Evolutionary conservation across 2,329 filamentous ascomycete genomes (phyloP).

Genomic region (Penicillium paneum): DNA sequence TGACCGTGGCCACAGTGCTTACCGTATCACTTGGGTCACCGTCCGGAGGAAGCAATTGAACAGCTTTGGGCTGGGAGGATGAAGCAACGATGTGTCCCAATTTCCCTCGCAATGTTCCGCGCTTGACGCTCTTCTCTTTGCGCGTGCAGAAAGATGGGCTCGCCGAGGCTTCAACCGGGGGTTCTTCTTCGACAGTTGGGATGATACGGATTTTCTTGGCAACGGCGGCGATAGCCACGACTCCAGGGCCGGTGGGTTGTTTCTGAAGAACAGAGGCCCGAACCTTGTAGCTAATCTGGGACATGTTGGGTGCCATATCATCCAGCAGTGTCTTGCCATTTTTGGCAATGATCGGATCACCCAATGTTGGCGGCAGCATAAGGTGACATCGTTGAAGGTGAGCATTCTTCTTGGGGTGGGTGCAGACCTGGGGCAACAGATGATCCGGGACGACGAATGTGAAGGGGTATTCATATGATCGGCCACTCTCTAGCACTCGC

Average conservation of each 20-base stretch:
- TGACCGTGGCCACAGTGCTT: constrained; percentile 55
- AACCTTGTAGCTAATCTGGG: constrained; percentile 57
- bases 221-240: constrained; percentile 49
- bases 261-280: constrained; percentile 46
- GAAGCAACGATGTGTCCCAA: constrained; percentile 57
- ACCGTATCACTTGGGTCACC: constrained; percentile 40
- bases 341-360: constrained; percentile 54
- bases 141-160: constrained; percentile 51
- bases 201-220: constrained; percentile 58
- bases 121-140: constrained; percentile 59
- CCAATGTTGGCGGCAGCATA: constrained; percentile 59
- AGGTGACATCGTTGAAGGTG: constrained; percentile 56
- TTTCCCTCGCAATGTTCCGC: constrained; percentile 58
- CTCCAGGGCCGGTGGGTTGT: constrained; percentile 35
- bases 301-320: constrained; percentile 63
- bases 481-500: constrained; percentile 53
- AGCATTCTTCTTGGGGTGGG: constrained; percentile 51
- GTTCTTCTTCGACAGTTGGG: constrained; percentile 58
- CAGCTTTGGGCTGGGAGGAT: constrained; percentile 56
- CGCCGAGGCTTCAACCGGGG: constrained; percentile 53
- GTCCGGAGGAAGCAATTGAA: constrained; percentile 48
- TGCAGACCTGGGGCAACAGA: constrained; percentile 59
- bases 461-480: constrained; percentile 59
- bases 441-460: constrained; percentile 61
- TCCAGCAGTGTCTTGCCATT: constrained; percentile 53